Conservation (phyloP, 176 grass and related monocot species). For the Leersia perrieri region DNA sequence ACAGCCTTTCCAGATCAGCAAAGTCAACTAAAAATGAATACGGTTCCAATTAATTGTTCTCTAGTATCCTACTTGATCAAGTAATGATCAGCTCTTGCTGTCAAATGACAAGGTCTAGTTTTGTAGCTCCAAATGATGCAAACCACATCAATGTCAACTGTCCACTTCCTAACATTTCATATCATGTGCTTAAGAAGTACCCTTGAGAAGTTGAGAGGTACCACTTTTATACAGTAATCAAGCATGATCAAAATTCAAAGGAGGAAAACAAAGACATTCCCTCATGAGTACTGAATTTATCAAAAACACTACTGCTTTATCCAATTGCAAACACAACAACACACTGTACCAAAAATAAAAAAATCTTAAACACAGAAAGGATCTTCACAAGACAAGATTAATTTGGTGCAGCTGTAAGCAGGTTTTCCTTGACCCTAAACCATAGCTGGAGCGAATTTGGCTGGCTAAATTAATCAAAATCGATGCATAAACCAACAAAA, state of each 20-base stretch:
- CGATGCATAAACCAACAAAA: background rate
- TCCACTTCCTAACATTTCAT: background rate
- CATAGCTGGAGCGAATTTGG: background rate
- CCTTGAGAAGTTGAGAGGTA: background rate
- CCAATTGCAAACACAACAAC: background rate
- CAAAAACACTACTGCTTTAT: background rate
- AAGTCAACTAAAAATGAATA: constrained; percentile 7
- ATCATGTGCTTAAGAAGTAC: background rate
- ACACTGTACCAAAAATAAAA: background rate
- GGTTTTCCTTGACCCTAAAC: background rate
- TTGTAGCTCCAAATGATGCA: background rate
- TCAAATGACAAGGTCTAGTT: background rate
- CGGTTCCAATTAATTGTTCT: constrained; percentile 24
- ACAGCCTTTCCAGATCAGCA: constrained; percentile 24
- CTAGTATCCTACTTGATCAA: constrained; percentile 2
- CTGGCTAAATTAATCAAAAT: background rate
- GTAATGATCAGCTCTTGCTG: background rate
- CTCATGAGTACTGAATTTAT: background rate
- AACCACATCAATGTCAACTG: background rate
- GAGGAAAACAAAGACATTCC: background rate
- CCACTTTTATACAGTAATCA: background rate
- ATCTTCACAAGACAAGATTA: background rate
- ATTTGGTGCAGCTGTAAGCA: background rate
- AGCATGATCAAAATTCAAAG: background rate
- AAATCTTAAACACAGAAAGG: background rate